phyloP scores from a whole-genome alignment of 768 basidiomycete genomes.

The Crepidotus variabilis region DNA sequence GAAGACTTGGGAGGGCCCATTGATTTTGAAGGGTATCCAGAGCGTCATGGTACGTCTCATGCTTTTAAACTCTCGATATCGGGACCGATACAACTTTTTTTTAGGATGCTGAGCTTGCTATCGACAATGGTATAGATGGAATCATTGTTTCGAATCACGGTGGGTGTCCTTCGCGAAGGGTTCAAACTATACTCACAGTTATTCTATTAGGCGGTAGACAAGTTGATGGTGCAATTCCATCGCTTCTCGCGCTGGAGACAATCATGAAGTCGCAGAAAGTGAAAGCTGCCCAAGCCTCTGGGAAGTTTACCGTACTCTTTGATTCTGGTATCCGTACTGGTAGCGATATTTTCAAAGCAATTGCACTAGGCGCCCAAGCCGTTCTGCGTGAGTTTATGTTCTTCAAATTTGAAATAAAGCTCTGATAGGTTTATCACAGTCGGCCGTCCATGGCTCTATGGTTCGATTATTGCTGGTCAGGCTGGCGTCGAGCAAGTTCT shows the following conservation, averaged over 20 bases:
- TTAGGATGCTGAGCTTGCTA: conserved; percentile 65
- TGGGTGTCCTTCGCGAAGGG: conserved; percentile 19
- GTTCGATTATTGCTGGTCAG: conserved; percentile 65
- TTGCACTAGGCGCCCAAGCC: conserved; percentile 83
- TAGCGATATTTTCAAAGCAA: conserved; percentile 78
- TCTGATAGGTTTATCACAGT: conserved; percentile 40
- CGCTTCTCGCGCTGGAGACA: conserved; percentile 65
- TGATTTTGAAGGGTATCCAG: conserved; percentile 79
- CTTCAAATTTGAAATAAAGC: neutral
- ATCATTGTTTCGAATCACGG: conserved; percentile 83
- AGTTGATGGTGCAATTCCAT: conserved; percentile 74
- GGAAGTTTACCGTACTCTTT: conserved; percentile 67
- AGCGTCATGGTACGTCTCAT: conserved; percentile 42
- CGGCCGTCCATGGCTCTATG: conserved; percentile 74
- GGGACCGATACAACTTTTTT: neutral
- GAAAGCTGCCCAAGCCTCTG: conserved; percentile 50
- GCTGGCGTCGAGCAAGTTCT: conserved; percentile 75
- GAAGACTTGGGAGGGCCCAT: conserved; percentile 73
- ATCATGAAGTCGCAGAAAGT: conserved; percentile 64
- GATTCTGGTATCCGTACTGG: conserved; percentile 84
- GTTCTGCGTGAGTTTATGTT: conserved; percentile 54
- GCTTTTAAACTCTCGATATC: too few species aligned
- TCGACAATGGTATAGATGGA: conserved; percentile 63
- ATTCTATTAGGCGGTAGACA: conserved; percentile 57
- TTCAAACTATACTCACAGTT: neutral